Percentiles rank a stretch among this genome's conserved stretches.
Conservation (phyloP, 2,329 filamentous ascomycete genomes). For the Macrophomina tecta region DNA sequence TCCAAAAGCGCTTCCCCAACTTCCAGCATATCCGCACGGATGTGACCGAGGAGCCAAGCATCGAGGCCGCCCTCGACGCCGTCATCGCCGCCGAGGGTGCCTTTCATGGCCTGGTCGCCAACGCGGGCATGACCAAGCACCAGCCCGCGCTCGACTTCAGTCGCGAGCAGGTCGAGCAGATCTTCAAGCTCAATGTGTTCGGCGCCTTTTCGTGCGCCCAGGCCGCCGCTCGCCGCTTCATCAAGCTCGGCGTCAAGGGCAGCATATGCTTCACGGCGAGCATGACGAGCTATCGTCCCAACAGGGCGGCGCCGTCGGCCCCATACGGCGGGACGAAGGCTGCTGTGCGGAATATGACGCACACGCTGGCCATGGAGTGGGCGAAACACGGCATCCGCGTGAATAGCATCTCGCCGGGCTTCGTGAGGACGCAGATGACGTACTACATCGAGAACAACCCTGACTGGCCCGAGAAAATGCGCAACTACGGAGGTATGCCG, state of each 20-base stretch:
- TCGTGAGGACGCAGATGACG: constrained; percentile 51
- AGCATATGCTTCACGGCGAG: constrained; percentile 54
- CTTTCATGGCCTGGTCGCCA: constrained; percentile 52
- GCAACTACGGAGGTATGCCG: constrained; percentile 62
- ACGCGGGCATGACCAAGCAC: constrained; percentile 55
- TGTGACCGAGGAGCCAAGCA: constrained; percentile 51
- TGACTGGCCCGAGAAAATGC: constrained; percentile 60
- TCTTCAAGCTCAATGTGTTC: constrained; percentile 57
- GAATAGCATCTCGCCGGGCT: constrained; percentile 41
- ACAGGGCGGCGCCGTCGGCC: constrained; percentile 59
- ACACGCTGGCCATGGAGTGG: constrained; percentile 46
- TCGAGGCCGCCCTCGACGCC: constrained; percentile 50
- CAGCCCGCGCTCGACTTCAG: constrained; percentile 54
- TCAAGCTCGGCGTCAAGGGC: constrained; percentile 48
- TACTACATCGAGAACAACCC: constrained; percentile 57
- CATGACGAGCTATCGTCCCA: constrained; percentile 58
- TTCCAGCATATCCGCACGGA: constrained; percentile 55
- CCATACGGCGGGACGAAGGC: constrained; percentile 53
- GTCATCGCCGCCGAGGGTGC: constrained; percentile 48
- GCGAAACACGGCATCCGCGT: constrained; percentile 42
- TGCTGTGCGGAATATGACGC: constrained; percentile 51
- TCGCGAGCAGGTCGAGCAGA: constrained; percentile 46
- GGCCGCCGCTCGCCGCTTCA: constrained; percentile 54
- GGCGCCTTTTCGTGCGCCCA: constrained; percentile 55
- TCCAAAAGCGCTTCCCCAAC: constrained; percentile 51